Base-by-base conservation (phyloP, 2,329 filamentous ascomycete species). In the Colletotrichum plurivorum region DNA sequence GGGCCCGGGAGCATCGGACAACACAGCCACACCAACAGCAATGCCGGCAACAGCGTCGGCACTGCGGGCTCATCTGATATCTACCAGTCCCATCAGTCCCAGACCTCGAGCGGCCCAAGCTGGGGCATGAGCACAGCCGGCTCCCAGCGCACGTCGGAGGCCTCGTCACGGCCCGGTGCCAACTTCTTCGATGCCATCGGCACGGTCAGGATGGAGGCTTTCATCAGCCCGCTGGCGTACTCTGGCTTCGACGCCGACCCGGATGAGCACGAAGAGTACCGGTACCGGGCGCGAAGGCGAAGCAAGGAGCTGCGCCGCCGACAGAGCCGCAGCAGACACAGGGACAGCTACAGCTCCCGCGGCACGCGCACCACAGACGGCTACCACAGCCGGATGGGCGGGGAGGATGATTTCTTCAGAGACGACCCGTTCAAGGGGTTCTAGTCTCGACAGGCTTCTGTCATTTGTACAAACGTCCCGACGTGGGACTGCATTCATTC, bases 181-280 rank as follows among this genome's bases (percentile, higher is more conserved):
- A 90, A 90, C 78, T 95, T 96, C 82, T 96, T 96, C 76, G 94
- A 97, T 74, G 93, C 93, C 1, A 92, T 97, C 67, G 94, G 95
- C 1, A 98, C 95, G 2, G 90, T 98, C 54, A 90, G 96, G 31
- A 98, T 99, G 95, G 95, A 98, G 79, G 96, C 96, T 0, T 99
- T 98, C 78, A 97, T 99, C 73, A 90, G 85, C 73, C 89, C 89
- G 0, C 78, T 91, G 12, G 83, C 87, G 1, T 83, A 85, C 70
- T 82, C 82, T 2, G 81, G 82, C 31, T 81, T 85, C 60, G 81
- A 82, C 13, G 84, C 87, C 13, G 79, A 82, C 49, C 81, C 83
- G 0, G 82, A 85, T 62, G 86, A 88, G 71, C 78, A 82, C 22
- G 86, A 88, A 25, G 86, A 89, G 71, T 80, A 83, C 70, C 80